Conservation (phyloP, 495 filamentous ascomycete genomes). For the Lindgomyces ingoldianus region DNA sequence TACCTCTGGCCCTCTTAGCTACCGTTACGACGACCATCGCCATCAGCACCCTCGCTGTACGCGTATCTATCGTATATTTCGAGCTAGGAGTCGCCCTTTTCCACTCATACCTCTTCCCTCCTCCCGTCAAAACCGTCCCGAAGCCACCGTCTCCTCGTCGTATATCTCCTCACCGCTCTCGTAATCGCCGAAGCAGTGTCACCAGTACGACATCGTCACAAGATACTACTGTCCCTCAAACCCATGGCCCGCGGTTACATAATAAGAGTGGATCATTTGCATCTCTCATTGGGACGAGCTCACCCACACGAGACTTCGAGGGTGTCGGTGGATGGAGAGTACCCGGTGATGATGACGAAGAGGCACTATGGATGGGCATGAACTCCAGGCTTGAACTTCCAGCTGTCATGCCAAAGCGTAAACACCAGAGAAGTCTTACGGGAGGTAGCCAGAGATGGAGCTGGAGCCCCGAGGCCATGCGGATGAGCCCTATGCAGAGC, state of each 20-base stretch:
- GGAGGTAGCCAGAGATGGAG: conserved; percentile 32
- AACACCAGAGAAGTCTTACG: conserved; percentile 34
- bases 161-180: conserved; percentile 14
- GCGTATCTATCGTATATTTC: conserved; percentile 67
- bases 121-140: conserved; percentile 15
- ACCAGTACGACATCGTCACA: conserved; percentile 30
- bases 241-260: conserved; percentile 11
- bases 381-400: conserved; percentile 74
- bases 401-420: conserved; percentile 24
- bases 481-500: conserved; percentile 40
- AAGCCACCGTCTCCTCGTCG: conserved; percentile 32
- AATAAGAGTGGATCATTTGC: conserved; percentile 37
- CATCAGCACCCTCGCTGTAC: conserved; percentile 63
- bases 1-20: conserved; percentile 70
- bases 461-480: conserved; percentile 34
- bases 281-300: conserved; percentile 37
- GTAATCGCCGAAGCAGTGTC: conserved; percentile 30
- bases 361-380: conserved; percentile 69
- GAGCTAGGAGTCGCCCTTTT: conserved; percentile 65
- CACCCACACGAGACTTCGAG: conserved; percentile 71
- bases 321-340: conserved; percentile 80
- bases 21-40: conserved; percentile 68
- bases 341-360: conserved; percentile 57
- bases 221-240: conserved; percentile 12
- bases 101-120: conserved; percentile 56